Evolutionary conservation across 495 filamentous ascomycete genomes (phyloP).

Genomic region (Terfezia claveryi): DNA sequence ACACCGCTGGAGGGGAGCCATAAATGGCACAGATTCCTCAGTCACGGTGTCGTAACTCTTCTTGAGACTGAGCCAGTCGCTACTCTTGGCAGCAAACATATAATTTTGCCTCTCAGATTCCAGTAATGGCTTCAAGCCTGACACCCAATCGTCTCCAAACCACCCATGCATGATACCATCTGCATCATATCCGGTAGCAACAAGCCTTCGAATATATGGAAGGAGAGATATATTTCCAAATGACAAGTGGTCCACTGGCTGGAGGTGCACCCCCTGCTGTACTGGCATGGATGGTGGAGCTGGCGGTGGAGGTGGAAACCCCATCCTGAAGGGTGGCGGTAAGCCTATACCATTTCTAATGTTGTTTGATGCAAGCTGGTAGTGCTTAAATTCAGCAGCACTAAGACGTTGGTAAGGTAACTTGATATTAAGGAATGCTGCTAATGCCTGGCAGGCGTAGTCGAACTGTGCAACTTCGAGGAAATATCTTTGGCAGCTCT

Average conservation of each 20-base stretch:
- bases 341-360: slow-evolving; percentile 9
- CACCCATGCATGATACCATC: slow-evolving; percentile 73
- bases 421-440: slow-evolving; percentile 72
- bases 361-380: slow-evolving; percentile 17
- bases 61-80: slow-evolving; percentile 71
- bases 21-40: slow-evolving; percentile 64
- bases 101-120: slow-evolving; percentile 86
- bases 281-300: neutral
- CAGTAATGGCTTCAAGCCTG: slow-evolving; percentile 59
- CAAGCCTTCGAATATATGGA: slow-evolving; percentile 73
- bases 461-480: slow-evolving; percentile 78
- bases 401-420: slow-evolving; percentile 41
- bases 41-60: slow-evolving; percentile 66
- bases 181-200: slow-evolving; percentile 77
- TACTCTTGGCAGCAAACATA: slow-evolving; percentile 81
- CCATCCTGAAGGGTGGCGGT: slow-evolving; percentile 18
- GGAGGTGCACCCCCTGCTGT: neutral
- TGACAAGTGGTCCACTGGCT: neutral
- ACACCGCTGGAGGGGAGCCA: slow-evolving; percentile 54
- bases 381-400: neutral
- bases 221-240: slow-evolving; percentile 39
- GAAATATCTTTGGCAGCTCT: slow-evolving; percentile 82
- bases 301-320: slow-evolving; percentile 9
- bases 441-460: slow-evolving; percentile 61
- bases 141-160: slow-evolving; percentile 78